Evolutionary conservation across 2,329 filamentous ascomycete species (phyloP).

Genomic region (Capronia coronata): DNA sequence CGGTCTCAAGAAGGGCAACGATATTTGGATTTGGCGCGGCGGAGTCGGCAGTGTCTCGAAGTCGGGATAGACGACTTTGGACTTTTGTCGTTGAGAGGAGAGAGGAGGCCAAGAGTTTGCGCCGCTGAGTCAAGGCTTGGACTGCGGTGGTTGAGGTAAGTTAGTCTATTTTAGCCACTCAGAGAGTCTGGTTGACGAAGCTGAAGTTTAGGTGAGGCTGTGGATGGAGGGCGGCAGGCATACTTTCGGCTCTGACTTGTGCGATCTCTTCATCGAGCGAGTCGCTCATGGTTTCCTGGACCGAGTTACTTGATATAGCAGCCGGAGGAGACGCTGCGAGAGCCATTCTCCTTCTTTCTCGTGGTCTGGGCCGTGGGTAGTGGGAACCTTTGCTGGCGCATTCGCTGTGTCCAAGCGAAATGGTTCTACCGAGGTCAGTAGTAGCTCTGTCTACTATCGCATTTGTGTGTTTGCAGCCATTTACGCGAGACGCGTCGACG

Average conservation of each 20-base stretch:
- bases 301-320: not conserved
- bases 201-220: not conserved
- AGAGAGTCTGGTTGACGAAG: too few species aligned
- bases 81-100: conserved; percentile 38
- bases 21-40: not conserved
- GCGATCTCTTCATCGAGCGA: conserved; percentile 39
- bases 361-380: not conserved
- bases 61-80: conserved; percentile 31
- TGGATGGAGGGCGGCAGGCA: conserved; percentile 11
- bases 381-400: not conserved
- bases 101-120: conserved; percentile 37
- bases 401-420: too few species aligned
- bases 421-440: too few species aligned
- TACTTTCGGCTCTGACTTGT: conserved; percentile 39
- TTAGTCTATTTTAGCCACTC: too few species aligned
- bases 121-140: conserved; percentile 35
- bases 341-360: conserved; percentile 16
- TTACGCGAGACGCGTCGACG: not conserved
- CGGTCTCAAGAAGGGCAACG: conserved; percentile 24
- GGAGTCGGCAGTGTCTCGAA: not conserved
- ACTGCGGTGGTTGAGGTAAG: conserved; percentile 32
- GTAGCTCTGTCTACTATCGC: too few species aligned
- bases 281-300: conserved; percentile 1
- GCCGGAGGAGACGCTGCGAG: conserved; percentile 13
- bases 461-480: too few species aligned